phyloP scores from a whole-genome alignment of 805 yeast genomes.

The Candida maesae region DNA sequence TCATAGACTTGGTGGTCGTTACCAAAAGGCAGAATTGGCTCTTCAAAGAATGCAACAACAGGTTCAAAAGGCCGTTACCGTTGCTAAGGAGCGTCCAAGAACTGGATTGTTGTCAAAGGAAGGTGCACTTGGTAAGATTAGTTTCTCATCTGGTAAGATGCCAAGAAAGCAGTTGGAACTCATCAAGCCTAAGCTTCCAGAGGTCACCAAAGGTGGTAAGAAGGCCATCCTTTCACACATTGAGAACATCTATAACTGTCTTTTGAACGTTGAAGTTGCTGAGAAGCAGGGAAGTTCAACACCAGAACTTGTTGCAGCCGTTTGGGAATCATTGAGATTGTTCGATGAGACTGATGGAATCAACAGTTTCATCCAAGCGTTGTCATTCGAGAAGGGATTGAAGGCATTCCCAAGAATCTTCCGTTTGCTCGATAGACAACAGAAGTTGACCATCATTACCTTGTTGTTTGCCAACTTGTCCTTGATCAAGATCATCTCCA shows the following conservation, averaged over 20 bases:
- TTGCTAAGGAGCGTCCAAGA: constrained; percentile 85
- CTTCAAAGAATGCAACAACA: constrained; percentile 97
- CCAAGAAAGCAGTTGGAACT: constrained; percentile 84
- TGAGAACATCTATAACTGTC: constrained; percentile 74
- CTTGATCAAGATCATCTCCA: constrained; percentile 68
- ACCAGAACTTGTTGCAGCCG: constrained; percentile 39
- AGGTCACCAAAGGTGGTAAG: constrained; percentile 32
- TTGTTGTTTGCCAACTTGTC: constrained; percentile 77
- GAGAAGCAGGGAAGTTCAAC: constrained; percentile 50
- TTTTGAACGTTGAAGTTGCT: constrained; percentile 73
- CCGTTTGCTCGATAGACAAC: constrained; percentile 73
- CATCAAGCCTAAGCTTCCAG: constrained; percentile 42
- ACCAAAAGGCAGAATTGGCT: constrained; percentile 83
- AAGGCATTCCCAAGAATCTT: constrained; percentile 85
- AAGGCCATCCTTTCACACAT: constrained; percentile 60
- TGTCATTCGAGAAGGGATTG: constrained; percentile 83
- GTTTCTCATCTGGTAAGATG: constrained; percentile 72
- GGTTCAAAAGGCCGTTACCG: constrained; percentile 92
- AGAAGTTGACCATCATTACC: constrained; percentile 71
- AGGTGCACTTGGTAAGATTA: constrained; percentile 87
- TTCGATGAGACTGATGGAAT: constrained; percentile 49
- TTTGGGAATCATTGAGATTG: constrained; percentile 79
- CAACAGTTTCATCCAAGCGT: constrained; percentile 77
- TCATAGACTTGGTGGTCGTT: constrained; percentile 82
- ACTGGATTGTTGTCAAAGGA: constrained; percentile 57